Percentiles rank a stretch among this genome's conserved stretches.
phyloP scores from a whole-genome alignment of 352 stramenopile genomes.

The Globisporangium paddicum region DNA sequence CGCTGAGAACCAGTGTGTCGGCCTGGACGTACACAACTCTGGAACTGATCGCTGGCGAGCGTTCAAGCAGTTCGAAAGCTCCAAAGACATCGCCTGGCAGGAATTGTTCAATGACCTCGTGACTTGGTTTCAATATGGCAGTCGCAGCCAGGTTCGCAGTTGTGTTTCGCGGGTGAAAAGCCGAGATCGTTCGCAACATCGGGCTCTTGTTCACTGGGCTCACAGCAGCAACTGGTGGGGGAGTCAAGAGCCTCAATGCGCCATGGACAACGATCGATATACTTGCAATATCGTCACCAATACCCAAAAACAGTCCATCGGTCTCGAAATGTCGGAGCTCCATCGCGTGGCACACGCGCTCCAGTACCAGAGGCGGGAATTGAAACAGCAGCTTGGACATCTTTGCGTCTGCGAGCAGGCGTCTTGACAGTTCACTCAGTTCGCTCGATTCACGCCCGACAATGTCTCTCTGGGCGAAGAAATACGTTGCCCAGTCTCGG shows the following conservation, averaged over 20 bases:
- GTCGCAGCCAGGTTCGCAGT: background rate
- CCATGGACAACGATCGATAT: slow-evolving; percentile 37
- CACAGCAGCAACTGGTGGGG: background rate
- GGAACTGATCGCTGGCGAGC: background rate
- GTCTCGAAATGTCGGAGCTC: slow-evolving; percentile 24
- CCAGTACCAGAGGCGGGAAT: slow-evolving; percentile 48
- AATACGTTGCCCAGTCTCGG: slow-evolving; percentile 6
- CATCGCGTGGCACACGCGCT: slow-evolving; percentile 43
- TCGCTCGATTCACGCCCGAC: slow-evolving; percentile 8
- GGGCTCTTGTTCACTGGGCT: background rate
- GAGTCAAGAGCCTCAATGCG: slow-evolving; percentile 9
- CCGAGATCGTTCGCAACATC: background rate
- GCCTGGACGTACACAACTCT: slow-evolving; percentile 23
- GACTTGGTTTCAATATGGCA: background rate
- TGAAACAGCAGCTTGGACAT: slow-evolving; percentile 46
- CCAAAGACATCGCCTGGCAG: slow-evolving; percentile 36
- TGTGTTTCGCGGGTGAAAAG: background rate
- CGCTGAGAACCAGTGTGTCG: slow-evolving; percentile 32
- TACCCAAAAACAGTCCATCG: slow-evolving; percentile 13
- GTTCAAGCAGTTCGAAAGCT: slow-evolving; percentile 21
- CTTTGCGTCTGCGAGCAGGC: slow-evolving; percentile 27
- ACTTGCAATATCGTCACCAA: slow-evolving; percentile 19
- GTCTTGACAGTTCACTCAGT: slow-evolving; percentile 7
- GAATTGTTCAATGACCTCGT: slow-evolving; percentile 9
- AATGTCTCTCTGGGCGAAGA: background rate